Evolutionary conservation across 1,284 basidiomycete species (phyloP).

Genomic region (Boletus holoroseus): DNA sequence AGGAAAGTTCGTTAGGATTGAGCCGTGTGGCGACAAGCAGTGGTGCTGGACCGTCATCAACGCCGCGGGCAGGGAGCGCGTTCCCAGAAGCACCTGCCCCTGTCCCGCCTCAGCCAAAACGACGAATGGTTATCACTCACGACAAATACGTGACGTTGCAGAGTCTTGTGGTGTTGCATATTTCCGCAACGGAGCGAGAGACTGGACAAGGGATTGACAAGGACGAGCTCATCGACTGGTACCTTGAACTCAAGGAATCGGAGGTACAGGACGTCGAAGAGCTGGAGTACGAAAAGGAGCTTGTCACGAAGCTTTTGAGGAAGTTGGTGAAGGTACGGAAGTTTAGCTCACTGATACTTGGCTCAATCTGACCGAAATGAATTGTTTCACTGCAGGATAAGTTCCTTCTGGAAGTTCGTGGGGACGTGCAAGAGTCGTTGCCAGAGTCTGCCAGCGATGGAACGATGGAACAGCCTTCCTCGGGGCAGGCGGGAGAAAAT

Average conservation of each 20-base stretch:
- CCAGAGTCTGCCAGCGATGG: constrained; percentile 56
- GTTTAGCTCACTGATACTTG: background rate
- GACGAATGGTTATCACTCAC: constrained; percentile 88
- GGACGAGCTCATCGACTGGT: constrained; percentile 94
- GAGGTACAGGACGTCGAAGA: constrained; percentile 83
- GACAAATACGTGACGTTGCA: constrained; percentile 92
- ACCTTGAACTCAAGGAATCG: constrained; percentile 84
- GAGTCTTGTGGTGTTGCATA: constrained; percentile 80
- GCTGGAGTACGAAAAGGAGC: constrained; percentile 86
- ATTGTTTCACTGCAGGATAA: constrained; percentile 56
- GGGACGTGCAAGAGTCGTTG: constrained; percentile 76
- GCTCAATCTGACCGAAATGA: background rate
- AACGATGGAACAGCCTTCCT: constrained; percentile 40
- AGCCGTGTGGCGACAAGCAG: constrained; percentile 32
- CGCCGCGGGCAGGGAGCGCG: constrained; percentile 38
- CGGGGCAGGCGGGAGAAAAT: constrained; percentile 47
- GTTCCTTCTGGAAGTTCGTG: constrained; percentile 77
- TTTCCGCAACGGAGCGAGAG: constrained; percentile 74
- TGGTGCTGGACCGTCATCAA: constrained; percentile 35
- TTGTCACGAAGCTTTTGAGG: constrained; percentile 84
- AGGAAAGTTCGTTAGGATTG: constrained; percentile 47
- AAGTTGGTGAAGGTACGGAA: constrained; percentile 84
- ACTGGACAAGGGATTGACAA: constrained; percentile 76
- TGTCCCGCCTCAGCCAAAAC: constrained; percentile 44
- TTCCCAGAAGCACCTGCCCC: constrained; percentile 36